These are phyloP conservation scores for Aspergillus heteromorphus DNA, from an alignment of 495 filamentous ascomycete genomes.

Conservation along the genomic window DNA sequence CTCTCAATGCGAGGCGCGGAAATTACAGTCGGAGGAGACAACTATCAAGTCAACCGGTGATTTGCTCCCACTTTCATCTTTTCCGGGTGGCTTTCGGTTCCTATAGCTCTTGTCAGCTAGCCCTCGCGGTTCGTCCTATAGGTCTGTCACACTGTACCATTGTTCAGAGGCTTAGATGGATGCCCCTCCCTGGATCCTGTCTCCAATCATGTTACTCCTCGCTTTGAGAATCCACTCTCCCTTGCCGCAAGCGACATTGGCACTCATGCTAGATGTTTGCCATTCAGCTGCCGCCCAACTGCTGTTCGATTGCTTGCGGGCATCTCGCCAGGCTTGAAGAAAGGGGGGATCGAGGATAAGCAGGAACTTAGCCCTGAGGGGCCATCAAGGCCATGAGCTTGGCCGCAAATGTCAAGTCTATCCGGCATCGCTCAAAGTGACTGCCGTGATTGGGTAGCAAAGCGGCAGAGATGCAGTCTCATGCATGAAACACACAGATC, in stretches of 20 bases:
- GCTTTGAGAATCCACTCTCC: neutral
- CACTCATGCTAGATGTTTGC: neutral
- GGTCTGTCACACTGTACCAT: neutral
- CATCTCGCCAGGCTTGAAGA: neutral
- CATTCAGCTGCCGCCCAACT: neutral
- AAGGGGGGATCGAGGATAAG: neutral
- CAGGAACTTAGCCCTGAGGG: neutral
- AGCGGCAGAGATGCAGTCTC: neutral
- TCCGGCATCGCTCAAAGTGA: neutral
- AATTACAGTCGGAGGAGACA: conserved; percentile 3
- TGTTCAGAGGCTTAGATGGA: neutral
- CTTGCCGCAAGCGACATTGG: neutral
- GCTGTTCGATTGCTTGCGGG: neutral
- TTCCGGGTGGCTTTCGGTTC: neutral
- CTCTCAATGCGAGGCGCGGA: neutral
- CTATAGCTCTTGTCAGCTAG: neutral
- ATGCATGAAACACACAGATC: conserved; percentile 6
- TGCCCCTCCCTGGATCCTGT: neutral
- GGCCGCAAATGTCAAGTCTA: neutral
- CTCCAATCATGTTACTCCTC: neutral
- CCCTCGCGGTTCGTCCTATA: neutral
- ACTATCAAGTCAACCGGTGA: conserved; percentile 7
- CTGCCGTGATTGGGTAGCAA: neutral
- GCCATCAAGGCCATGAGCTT: neutral
- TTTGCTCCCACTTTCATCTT: neutral